Conservation (phyloP, 768 basidiomycete genomes). For the Rickenella mellea region DNA sequence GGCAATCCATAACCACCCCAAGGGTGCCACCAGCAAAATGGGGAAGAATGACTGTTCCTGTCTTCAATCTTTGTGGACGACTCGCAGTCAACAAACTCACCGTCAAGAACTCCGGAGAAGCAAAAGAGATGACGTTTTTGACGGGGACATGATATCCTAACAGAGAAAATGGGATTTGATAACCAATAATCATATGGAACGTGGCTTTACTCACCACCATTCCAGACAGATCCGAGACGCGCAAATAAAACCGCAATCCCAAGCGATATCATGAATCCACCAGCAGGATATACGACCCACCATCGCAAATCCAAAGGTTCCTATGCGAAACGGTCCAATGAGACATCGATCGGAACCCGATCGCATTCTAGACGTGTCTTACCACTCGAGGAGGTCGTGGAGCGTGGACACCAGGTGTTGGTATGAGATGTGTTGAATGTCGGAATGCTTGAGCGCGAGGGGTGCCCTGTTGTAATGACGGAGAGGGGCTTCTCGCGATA, state of each 20-base stretch:
- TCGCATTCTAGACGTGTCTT: neutral
- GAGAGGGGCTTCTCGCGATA: no score
- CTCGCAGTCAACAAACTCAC: constrained; percentile 24
- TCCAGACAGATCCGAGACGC: constrained; percentile 28
- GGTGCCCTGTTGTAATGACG: no score
- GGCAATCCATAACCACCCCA: constrained; percentile 38
- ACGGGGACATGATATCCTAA: constrained; percentile 45
- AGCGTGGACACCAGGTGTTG: constrained; percentile 27
- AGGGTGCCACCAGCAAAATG: constrained; percentile 38
- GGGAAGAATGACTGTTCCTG: constrained; percentile 63
- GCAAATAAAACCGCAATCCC: constrained; percentile 40
- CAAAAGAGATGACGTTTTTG: constrained; percentile 37
- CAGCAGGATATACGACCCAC: constrained; percentile 6
- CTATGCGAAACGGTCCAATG: no score
- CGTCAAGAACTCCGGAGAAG: constrained; percentile 36
- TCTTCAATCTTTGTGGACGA: no score
- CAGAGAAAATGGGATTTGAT: neutral
- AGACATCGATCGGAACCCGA: neutral
- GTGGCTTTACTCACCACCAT: constrained; percentile 31
- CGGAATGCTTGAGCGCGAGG: no score
- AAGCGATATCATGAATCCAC: constrained; percentile 33
- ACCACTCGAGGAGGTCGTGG: constrained; percentile 36
- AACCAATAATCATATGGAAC: neutral
- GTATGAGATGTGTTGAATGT: constrained; percentile 40
- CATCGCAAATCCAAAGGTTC: constrained; percentile 13